A percentile compares a stretch with the other conserved stretches of the same genome.
These are phyloP conservation scores for Boletus mariae DNA, from an alignment of 1,284 basidiomycete species.

Conservation along the genomic window DNA sequence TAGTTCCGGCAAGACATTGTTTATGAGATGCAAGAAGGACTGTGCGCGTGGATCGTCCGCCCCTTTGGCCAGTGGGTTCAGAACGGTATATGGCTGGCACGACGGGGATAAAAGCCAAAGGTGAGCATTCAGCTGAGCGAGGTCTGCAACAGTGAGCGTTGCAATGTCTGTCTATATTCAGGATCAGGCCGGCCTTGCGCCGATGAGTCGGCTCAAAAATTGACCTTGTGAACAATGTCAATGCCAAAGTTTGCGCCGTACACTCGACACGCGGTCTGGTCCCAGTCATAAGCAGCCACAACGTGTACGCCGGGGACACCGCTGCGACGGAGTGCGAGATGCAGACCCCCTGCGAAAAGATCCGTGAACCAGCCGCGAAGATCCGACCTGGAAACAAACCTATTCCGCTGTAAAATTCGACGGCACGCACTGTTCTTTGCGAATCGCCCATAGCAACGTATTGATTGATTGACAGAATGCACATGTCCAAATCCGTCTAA, in stretches of 20 bases:
- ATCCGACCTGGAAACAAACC: slow-evolving; percentile 36
- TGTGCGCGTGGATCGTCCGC: slow-evolving; percentile 67
- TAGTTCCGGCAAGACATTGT: slow-evolving; percentile 61
- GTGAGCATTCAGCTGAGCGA: slow-evolving; percentile 47
- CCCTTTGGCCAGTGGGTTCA: slow-evolving; percentile 69
- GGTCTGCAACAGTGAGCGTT: slow-evolving; percentile 43
- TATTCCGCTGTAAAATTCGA: slow-evolving; percentile 78
- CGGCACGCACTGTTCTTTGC: slow-evolving; percentile 38
- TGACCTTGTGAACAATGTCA: slow-evolving; percentile 49
- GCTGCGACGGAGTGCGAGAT: slow-evolving; percentile 60
- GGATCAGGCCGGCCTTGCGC: neutral
- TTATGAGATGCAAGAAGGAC: slow-evolving; percentile 68
- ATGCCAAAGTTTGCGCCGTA: slow-evolving; percentile 56
- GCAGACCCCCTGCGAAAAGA: slow-evolving; percentile 57
- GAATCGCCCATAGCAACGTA: slow-evolving; percentile 12
- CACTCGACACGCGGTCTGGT: slow-evolving; percentile 64
- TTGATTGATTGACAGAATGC: neutral
- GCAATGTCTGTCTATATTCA: slow-evolving; percentile 57
- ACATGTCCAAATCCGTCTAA: neutral
- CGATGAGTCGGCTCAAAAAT: slow-evolving; percentile 7
- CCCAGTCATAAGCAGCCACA: slow-evolving; percentile 74
- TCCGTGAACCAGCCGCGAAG: slow-evolving; percentile 12
- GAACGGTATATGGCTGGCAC: slow-evolving; percentile 76
- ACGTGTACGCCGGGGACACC: slow-evolving; percentile 36
- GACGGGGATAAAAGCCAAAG: slow-evolving; percentile 75